Base-by-base conservation (phyloP, 2,329 filamentous ascomycete species). In the Stagonosporopsis cucurbitacearum region DNA sequence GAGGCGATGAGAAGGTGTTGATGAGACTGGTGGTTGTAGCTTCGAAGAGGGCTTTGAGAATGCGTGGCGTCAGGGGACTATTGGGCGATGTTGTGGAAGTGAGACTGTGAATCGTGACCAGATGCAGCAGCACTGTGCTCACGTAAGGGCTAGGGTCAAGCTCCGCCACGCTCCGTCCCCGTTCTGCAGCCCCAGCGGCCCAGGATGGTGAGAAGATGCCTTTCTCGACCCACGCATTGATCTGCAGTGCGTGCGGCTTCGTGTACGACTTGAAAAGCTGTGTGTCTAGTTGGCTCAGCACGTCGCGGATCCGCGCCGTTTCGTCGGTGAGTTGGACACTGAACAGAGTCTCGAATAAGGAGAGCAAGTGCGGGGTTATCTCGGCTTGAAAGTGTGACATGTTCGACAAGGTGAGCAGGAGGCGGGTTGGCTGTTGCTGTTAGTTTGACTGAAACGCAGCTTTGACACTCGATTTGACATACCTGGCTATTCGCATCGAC, bases 271-370 rank as follows among this genome's bases (percentile, higher is more conserved):
- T 86, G 83, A 99, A 99, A 32, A 99, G 87, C 6, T 91, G 88
- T 12, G 88, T 85, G 70, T 98, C 93, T 62, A 99, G 97, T 73
- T 98, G 92, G 15, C 85, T 84, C 12, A 98, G 87, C 3, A 96
- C 92, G 69, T 98, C 92, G 51, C 89, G 88, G 70, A 99, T 94
- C 0, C 91, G 95, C 74, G 94, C 94, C 52, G 88, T 89, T 77
- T 99, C 95, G 60, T 97, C 94, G 1, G 92, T 96, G 57, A 99
- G 84, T 71, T 96, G 96, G 60, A 98, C 91, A 1, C 91, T 92
- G 77, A 99, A 99, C 51, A 91, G 86, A 45, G 91, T 92, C 73
- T 99, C 95, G 69, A 98, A 99, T 70, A 95, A 90, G 4, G 89
- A 86, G 71, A 96, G 91, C n/a, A 99, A 84, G 64, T 88, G 88